Conservation (phyloP, 2,329 filamentous ascomycete species). For the Aspergillus sp. region DNA sequence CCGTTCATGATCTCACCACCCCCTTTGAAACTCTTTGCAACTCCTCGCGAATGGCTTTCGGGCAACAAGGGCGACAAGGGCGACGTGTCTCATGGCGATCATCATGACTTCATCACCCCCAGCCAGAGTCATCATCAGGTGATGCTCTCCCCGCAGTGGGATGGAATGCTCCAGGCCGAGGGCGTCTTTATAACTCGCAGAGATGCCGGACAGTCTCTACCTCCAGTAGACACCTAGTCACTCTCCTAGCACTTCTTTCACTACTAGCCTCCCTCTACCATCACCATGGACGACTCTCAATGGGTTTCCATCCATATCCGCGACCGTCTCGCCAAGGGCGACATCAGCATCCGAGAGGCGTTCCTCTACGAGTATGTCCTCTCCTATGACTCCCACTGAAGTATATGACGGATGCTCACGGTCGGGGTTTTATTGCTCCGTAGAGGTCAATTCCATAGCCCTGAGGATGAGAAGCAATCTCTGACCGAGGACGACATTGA, state of each 20-base stretch:
- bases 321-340: slow-evolving; percentile 25
- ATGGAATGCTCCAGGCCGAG: background rate
- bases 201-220: background rate
- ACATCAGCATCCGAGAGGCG: slow-evolving; percentile 26
- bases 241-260: background rate
- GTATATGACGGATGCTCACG: background rate
- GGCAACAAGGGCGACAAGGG: too few species aligned
- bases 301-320: slow-evolving; percentile 31
- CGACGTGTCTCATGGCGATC: background rate
- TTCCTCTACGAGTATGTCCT: slow-evolving; percentile 27
- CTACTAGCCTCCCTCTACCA: background rate
- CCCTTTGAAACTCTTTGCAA: too few species aligned
- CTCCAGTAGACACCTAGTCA: background rate
- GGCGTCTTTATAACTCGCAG: background rate
- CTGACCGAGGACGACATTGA: slow-evolving; percentile 31
- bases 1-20: too few species aligned
- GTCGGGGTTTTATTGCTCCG: background rate
- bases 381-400: background rate
- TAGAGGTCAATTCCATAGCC: slow-evolving; percentile 29
- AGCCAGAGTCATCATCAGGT: background rate
- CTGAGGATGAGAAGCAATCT: slow-evolving; percentile 19
- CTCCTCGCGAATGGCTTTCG: too few species aligned
- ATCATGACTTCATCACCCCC: background rate
- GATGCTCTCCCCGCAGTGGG: background rate
- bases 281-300: slow-evolving; percentile 15